Evolutionary conservation across 306 rosid genomes (phyloP).

Genomic region (Vicia sativa): DNA sequence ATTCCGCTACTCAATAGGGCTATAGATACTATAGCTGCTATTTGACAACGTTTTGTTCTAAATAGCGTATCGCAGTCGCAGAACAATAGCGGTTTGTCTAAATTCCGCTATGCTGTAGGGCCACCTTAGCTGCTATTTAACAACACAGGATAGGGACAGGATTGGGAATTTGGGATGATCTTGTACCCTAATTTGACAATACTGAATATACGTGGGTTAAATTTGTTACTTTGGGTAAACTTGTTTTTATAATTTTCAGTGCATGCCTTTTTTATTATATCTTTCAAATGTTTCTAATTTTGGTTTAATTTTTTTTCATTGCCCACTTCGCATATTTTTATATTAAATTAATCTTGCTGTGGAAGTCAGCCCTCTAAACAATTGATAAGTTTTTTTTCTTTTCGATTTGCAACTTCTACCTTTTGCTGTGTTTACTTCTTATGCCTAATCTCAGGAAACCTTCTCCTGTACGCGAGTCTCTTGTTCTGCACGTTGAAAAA

Average conservation of each 20-base stretch:
- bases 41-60: too few species aligned
- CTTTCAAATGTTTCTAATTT: neutral
- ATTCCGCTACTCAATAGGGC: too few species aligned
- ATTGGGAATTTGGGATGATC: neutral
- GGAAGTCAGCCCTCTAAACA: neutral
- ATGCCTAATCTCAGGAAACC: slow-evolving; percentile 64
- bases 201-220: neutral
- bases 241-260: neutral
- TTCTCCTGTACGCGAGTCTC: slow-evolving; percentile 84
- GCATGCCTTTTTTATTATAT: neutral
- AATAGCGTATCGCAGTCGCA: too few species aligned
- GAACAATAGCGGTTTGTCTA: too few species aligned
- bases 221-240: neutral
- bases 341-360: neutral
- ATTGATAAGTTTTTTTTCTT: neutral
- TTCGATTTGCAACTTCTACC: neutral
- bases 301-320: slow-evolving; percentile 18
- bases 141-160: neutral
- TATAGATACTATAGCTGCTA: too few species aligned
- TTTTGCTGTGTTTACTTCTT: slow-evolving; percentile 19
- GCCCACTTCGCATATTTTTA: slow-evolving; percentile 6
- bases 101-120: too few species aligned
- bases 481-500: slow-evolving; percentile 80
- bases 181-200: neutral
- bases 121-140: too few species aligned